Evolutionary conservation across 495 filamentous ascomycete genomes (phyloP), one percentile per base, ranked within the genome.

Genomic region (Talaromyces trachyspermus): DNA sequence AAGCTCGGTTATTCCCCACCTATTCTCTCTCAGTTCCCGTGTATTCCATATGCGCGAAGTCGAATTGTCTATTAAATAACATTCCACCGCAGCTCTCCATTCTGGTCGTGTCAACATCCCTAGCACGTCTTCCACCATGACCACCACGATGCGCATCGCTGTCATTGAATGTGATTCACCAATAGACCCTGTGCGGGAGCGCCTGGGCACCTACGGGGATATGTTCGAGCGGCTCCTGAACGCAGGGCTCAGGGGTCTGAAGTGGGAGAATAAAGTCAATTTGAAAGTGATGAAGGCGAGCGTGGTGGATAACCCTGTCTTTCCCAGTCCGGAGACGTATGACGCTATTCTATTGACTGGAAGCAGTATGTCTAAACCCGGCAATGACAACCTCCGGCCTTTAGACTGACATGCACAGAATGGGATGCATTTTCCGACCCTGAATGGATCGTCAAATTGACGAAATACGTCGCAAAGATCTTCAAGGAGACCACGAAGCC

Each of bases 91-190:
- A n/a, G n/a, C n/a, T n/a, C n/a, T n/a, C n/a, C n/a, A n/a, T n/a
- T n/a, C n/a, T n/a, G n/a, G n/a, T n/a, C n/a, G n/a, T n/a, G n/a
- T n/a, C n/a, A n/a, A n/a, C n/a, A n/a, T n/a, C n/a, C n/a, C n/a
- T n/a, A n/a, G n/a, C n/a, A n/a, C n/a, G n/a, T n/a, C n/a, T n/a
- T n/a, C n/a, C n/a, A n/a, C n/a, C n/a, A n/a, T n/a, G n/a, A n/a
- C n/a, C n/a, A n/a, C n/a, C n/a, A n/a, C n/a, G n/a, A 55, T 86
- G 51, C 84, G 84, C 50, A 78, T 94, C 44, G 86, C 88, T 6
- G 72, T 94, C 47, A 78, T 95, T 46, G 86, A 89, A 65, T 81
- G 84, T 61, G 89, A 89, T 63, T 83, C 74, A 3, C 85, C 85
- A 1, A 63, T 81, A 20, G 68, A 71, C 2, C 54, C 65, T 10